Conservation (phyloP, 1,139 yeast genomes). For the Hansenula sp. region DNA sequence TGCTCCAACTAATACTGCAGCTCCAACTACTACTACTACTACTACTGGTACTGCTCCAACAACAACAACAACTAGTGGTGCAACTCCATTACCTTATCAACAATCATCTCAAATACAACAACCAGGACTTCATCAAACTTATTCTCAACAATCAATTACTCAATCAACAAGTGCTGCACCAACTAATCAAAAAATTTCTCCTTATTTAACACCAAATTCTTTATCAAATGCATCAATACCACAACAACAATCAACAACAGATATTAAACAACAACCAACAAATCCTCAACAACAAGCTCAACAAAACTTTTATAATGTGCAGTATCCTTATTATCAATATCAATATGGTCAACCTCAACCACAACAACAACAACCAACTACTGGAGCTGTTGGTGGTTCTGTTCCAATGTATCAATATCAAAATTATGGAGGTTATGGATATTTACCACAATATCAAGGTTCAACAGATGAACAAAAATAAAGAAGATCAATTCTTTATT, state of each 20-base stretch:
- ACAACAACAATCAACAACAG: constrained; percentile 17
- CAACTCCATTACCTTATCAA: not conserved
- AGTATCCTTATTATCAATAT: constrained; percentile 16
- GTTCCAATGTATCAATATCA: constrained; percentile 15
- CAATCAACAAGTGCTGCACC: constrained; percentile 6
- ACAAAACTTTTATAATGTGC: constrained; percentile 13
- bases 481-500: constrained; percentile 2
- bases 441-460: constrained; percentile 19
- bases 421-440: constrained; percentile 18
- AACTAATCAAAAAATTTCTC: constrained; percentile 12
- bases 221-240: constrained; percentile 15
- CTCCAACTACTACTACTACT: no score
- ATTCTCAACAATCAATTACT: no score
- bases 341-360: constrained; percentile 16
- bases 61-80: constrained; percentile 7
- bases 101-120: constrained; percentile 1
- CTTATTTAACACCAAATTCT: constrained; percentile 20
- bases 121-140: constrained; percentile 5
- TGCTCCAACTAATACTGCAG: constrained; percentile 9
- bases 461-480: constrained; percentile 19
- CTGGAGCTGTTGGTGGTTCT: not conserved
- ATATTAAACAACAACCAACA: constrained; percentile 3
- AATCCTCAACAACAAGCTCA: not conserved
- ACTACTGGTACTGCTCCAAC: constrained; percentile 10
- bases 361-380: not conserved